A percentile compares a stretch with the other conserved stretches of the same genome.
Evolutionary conservation across 2,329 filamentous ascomycete genomes (phyloP).

Genomic region (Colletotrichum euphorbiae): DNA sequence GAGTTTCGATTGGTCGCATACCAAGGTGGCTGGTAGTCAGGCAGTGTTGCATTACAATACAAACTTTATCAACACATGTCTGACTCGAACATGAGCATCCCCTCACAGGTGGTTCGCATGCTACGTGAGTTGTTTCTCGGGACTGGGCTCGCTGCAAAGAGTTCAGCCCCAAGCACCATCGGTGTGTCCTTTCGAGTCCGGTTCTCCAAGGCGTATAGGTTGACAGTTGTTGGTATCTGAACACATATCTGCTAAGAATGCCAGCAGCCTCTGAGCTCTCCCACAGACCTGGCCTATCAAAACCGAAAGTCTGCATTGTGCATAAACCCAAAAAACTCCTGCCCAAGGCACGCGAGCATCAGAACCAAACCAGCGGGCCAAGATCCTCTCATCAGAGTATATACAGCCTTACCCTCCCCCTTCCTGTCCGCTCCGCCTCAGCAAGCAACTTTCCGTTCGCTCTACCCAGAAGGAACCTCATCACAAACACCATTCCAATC

Average conservation of each 20-base stretch:
- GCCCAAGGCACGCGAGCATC: background rate
- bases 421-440: constrained; percentile 21
- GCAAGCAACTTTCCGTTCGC: constrained; percentile 26
- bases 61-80: constrained; percentile 1
- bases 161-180: too few species aligned
- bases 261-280: too few species aligned
- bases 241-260: too few species aligned
- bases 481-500: constrained; percentile 25
- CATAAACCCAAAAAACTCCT: too few species aligned
- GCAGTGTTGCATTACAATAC: constrained; percentile 2
- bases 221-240: too few species aligned
- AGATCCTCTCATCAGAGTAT: background rate
- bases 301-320: too few species aligned
- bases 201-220: too few species aligned
- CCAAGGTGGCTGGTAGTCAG: constrained; percentile 15
- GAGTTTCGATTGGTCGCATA: constrained; percentile 19
- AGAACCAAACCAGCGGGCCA: background rate
- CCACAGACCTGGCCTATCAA: too few species aligned
- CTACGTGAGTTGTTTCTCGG: too few species aligned
- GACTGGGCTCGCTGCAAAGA: too few species aligned
- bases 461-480: constrained; percentile 31
- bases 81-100: background rate
- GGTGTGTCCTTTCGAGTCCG: too few species aligned
- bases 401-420: constrained; percentile 26
- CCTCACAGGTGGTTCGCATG: too few species aligned